Evolutionary conservation across 2,329 filamentous ascomycete genomes (phyloP), one percentile per base, ranked within the genome.

Genomic region (Ophiocordyceps camponoti-rufipedis): DNA sequence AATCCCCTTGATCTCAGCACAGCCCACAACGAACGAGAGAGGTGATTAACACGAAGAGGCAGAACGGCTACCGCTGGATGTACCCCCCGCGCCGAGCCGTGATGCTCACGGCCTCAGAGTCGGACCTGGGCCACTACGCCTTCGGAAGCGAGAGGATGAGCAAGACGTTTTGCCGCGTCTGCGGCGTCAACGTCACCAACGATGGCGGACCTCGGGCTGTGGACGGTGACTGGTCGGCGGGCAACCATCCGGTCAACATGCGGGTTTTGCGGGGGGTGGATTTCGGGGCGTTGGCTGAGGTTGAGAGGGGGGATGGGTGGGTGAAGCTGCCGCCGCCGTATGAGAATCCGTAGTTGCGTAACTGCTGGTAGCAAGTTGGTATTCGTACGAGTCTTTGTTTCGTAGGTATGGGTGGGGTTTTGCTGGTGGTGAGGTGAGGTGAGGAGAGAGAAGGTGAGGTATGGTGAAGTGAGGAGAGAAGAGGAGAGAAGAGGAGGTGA

Each of bases 91-190:
- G 50, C 4, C 55, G 61, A 11, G 61, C 69, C 43, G 57, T 70
- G n/a, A 57, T 56, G 11, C 50, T 72, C 42, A 50, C 65, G 56
- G 67, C 53, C 47, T 52, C 47, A 19, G 51, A 57, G 5, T 62
- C 65, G 28, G 62, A 68, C 48, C 56, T 70, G 5, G 52, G 50
- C 4, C 49, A 49, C 3, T 71, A 71, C 54, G 10, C 44, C 8
- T 69, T 69, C 49, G 54, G 48, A 19, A 45, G 46, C 23, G 48
- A 50, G 2, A 16, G 62, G 4, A 51, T 58, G 40, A 48, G 46
- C 48, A 72, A 71, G 60, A 54, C 53, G 1, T 74, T 74, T 48
- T 74, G 71, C 59, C 63, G 62, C 51, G 61, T 46, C 11, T 74
- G 71, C 50, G 69, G 68, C 47, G 61, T 71, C 18, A 52, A 55